Evolutionary conservation across 495 filamentous ascomycete genomes (phyloP).

Genomic region (Rhypophila decipiens): DNA sequence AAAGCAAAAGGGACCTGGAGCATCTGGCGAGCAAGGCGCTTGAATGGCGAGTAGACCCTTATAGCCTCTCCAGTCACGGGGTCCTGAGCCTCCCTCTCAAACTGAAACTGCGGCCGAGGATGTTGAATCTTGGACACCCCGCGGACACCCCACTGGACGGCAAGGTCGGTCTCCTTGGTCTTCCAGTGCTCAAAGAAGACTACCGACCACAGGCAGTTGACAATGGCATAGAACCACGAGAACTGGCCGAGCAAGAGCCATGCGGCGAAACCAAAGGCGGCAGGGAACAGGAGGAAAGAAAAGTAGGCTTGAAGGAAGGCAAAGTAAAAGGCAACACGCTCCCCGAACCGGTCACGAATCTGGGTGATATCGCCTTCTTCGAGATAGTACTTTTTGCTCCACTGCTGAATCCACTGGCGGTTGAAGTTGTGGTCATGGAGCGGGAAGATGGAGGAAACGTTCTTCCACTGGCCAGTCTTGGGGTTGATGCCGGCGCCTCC

Average conservation of each 20-base stretch:
- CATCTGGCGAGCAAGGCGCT: constrained; percentile 70
- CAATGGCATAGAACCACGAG: constrained; percentile 74
- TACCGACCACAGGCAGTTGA: constrained; percentile 81
- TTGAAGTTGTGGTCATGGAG: constrained; percentile 87
- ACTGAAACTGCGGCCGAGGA: constrained; percentile 68
- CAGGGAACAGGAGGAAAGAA: constrained; percentile 75
- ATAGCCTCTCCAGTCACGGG: constrained; percentile 78
- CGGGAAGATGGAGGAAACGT: constrained; percentile 79
- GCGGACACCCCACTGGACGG: constrained; percentile 86
- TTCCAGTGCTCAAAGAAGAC: constrained; percentile 97
- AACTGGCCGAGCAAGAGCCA: constrained; percentile 82
- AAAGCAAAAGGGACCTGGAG: constrained; percentile 87
- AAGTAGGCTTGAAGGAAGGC: constrained; percentile 94
- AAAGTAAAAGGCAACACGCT: constrained; percentile 95
- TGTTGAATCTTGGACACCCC: constrained; percentile 77
- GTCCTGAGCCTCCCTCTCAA: constrained; percentile 69
- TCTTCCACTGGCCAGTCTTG: constrained; percentile 74
- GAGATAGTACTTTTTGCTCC: constrained; percentile 76
- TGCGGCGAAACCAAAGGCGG: constrained; percentile 70
- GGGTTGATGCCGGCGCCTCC: constrained; percentile 89
- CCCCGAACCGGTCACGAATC: constrained; percentile 85
- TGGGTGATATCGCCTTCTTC: constrained; percentile 69
- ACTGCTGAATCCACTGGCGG: constrained; percentile 81
- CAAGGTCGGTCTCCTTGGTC: constrained; percentile 83
- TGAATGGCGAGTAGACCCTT: constrained; percentile 69